Evolutionary conservation across 2,329 filamentous ascomycete species (phyloP).

Genomic region (Cercospora sojina): DNA sequence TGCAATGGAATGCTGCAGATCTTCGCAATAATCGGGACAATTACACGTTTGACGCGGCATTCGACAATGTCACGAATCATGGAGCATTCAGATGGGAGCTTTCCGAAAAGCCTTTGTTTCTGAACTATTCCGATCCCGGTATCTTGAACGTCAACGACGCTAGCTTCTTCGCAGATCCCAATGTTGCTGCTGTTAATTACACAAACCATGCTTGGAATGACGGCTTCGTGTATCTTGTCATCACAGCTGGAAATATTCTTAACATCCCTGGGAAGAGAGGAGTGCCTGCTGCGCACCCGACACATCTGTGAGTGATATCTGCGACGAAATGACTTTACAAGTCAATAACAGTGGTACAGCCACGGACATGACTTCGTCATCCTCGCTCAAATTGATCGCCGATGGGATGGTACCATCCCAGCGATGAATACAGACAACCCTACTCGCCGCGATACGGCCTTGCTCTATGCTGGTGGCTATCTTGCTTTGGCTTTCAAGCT

Average conservation of each 20-base stretch:
- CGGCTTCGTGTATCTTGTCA: conserved; percentile 35
- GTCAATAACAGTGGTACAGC: neutral
- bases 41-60: conserved; percentile 30
- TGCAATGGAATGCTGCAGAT: conserved; percentile 31
- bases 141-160: conserved; percentile 32
- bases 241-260: conserved; percentile 26
- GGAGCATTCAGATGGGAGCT: conserved; percentile 32
- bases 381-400: conserved; percentile 25
- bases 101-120: conserved; percentile 30
- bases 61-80: conserved; percentile 17
- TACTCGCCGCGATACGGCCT: conserved; percentile 49
- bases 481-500: conserved; percentile 51
- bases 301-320: conserved; percentile 26
- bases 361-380: conserved; percentile 48
- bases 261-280: conserved; percentile 13
- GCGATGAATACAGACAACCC: conserved; percentile 44
- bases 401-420: conserved; percentile 31
- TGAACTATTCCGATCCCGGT: conserved; percentile 32
- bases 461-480: conserved; percentile 47
- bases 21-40: conserved; percentile 20
- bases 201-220: conserved; percentile 23
- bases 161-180: conserved; percentile 13
- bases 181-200: conserved; percentile 18
- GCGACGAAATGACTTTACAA: neutral
- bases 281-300: conserved; percentile 33